A percentile compares a stretch with the other conserved stretches of the same genome.
Evolutionary conservation across 2,329 filamentous ascomycete species (phyloP).

Genomic region (Trichoderma cornu-damae): DNA sequence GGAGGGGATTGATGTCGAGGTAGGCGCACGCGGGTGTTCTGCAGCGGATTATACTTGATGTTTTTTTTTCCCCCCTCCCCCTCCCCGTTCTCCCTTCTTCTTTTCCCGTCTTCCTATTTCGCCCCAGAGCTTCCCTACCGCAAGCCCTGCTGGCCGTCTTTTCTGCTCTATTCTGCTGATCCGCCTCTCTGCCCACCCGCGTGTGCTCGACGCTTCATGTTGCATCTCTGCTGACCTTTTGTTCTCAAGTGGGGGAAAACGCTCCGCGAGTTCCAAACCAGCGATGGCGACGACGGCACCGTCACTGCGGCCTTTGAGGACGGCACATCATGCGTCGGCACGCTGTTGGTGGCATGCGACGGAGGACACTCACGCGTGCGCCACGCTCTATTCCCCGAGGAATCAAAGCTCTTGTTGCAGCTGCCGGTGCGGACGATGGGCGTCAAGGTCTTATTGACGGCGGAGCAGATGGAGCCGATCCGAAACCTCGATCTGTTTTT

Average conservation of each 20-base stretch:
- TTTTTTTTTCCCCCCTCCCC: neutral
- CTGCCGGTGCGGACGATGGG: conserved; percentile 49
- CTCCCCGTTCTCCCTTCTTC: neutral
- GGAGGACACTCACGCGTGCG: conserved; percentile 44
- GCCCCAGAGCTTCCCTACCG: too few relatives aligned
- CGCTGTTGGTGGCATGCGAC: conserved; percentile 47
- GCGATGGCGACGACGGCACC: conserved; percentile 26
- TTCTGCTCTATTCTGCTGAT: neutral
- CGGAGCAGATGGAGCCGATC: conserved; percentile 39
- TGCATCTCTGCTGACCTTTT: neutral
- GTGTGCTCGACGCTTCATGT: neutral
- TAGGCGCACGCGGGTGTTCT: conserved; percentile 22
- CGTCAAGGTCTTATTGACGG: conserved; percentile 38
- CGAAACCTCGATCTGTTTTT: conserved; percentile 49
- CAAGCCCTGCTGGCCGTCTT: too few relatives aligned
- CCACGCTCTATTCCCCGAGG: conserved; percentile 32
- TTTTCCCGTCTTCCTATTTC: neutral
- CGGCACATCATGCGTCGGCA: conserved; percentile 37
- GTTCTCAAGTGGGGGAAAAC: conserved; percentile 38
- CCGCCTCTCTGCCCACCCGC: too few relatives aligned
- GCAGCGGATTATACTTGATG: neutral
- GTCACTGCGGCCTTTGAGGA: conserved; percentile 45
- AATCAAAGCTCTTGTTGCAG: conserved; percentile 26
- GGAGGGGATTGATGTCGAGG: conserved; percentile 43
- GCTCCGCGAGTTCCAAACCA: conserved; percentile 30